Base-by-base conservation (phyloP, 139 green algal genomes). In the Micromonas pusilla region DNA sequence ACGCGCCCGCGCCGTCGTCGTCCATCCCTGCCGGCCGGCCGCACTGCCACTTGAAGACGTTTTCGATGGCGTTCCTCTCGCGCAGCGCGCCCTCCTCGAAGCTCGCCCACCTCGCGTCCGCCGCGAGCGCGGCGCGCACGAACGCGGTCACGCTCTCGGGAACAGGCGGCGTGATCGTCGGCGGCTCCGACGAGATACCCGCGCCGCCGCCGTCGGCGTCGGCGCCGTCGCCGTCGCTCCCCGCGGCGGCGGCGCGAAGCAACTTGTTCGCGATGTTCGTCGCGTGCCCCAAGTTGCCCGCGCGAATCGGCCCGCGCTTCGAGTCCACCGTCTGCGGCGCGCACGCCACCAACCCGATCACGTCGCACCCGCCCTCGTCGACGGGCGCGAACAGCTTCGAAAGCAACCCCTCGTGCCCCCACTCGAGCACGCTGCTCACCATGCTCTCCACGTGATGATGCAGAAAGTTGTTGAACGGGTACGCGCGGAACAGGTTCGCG, bases 401-500 rank as follows among this genome's bases (percentile, higher is more conserved):
- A 31, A 85, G 34, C 25, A 85, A 67, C 30, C 34, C 36, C 23
- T 72, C 28, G 73, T 83, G 74, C 33, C 62, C 62, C 52, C 76
- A 68, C 21, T 86, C 81, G 0, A 86, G 78, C 20, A 31, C 53
- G 19, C 45, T 52, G 9, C n/a, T 38, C 0, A 86, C 70, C 3
- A 87, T 85, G 26, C n/a, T 70, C 76, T 87, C 82, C 30, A 86
- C 81, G 26, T 87, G 66, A 33, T 86, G 82, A 26, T 86, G 82
- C 30, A 86, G 64, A 16, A 86, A 68, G 70, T 86, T 86, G 67
- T 86, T 86, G 82, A 86, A 87, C 21, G 83, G 82, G 72, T 79
- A 86, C 6, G 4, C 6, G 21, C 3, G 4, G 52, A 78, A 84
- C 28, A 86, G 82, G 26, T 83, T 52, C 26, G 68, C 21, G 33